phyloP scores from a whole-genome alignment of 2,329 filamentous ascomycete species.

The Coleophoma crateriformis region DNA sequence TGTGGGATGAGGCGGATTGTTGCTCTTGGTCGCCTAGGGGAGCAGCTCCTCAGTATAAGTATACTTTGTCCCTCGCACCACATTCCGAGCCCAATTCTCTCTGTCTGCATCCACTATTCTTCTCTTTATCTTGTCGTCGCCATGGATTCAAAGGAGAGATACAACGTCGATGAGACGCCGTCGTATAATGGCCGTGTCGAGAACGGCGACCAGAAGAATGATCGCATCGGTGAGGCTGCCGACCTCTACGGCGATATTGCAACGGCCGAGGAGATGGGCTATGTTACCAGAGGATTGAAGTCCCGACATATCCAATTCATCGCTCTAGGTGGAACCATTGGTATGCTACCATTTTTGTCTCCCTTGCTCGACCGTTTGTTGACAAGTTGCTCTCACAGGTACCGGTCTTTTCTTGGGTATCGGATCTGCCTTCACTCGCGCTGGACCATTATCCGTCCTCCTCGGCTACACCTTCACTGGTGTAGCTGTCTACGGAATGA shows the following conservation, averaged over 20 bases:
- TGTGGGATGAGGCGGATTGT: not conserved
- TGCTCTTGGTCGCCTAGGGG: not conserved
- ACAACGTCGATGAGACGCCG: constrained; percentile 14
- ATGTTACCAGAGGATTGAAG: constrained; percentile 38
- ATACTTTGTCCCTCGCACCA: not conserved
- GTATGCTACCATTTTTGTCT: constrained; percentile 9
- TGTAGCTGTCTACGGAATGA: constrained; percentile 43
- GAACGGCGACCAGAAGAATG: constrained; percentile 21
- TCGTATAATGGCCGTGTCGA: constrained; percentile 12
- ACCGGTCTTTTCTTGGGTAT: constrained; percentile 50
- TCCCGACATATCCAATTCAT: constrained; percentile 54
- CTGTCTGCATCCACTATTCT: not conserved
- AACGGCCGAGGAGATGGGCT: constrained; percentile 44
- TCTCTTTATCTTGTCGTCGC: constrained; percentile 2
- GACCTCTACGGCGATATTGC: constrained; percentile 45
- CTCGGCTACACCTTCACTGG: constrained; percentile 48
- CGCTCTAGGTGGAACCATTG: constrained; percentile 51
- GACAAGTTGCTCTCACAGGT: not conserved
- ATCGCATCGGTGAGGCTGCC: constrained; percentile 38
- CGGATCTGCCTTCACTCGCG: constrained; percentile 46
- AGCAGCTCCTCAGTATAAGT: not conserved
- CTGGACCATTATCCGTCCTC: constrained; percentile 45
- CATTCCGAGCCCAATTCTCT: constrained; percentile 2
- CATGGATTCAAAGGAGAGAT: constrained; percentile 19
- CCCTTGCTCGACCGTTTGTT: too few species aligned